A percentile compares a stretch with the other conserved stretches of the same genome.
These are phyloP conservation scores for Colletotrichum magnum DNA, from an alignment of 2,329 filamentous ascomycete genomes.

Conservation along the genomic window DNA sequence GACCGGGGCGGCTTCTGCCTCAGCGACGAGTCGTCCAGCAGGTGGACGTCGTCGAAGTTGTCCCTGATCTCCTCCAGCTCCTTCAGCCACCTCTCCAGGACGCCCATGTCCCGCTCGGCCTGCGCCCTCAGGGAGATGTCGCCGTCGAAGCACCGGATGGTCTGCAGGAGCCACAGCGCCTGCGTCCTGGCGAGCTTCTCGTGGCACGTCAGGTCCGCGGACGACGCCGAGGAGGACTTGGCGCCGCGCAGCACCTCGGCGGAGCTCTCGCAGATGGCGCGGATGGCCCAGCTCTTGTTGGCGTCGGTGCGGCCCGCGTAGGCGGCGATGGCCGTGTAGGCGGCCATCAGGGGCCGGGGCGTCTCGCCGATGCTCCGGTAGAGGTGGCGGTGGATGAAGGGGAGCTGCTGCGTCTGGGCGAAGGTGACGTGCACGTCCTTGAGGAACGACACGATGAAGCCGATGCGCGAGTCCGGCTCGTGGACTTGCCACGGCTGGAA, in stretches of 20 bases:
- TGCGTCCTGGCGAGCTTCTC: constrained; percentile 61
- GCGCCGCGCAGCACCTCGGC: constrained; percentile 50
- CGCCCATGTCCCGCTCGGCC: constrained; percentile 55
- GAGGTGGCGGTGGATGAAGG: constrained; percentile 60
- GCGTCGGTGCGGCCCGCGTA: constrained; percentile 54
- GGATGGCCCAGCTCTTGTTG: constrained; percentile 57
- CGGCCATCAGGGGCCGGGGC: constrained; percentile 56
- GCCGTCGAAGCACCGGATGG: constrained; percentile 60
- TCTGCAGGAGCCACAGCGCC: constrained; percentile 57
- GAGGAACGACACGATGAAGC: constrained; percentile 51
- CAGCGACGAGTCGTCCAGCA: constrained; percentile 43
- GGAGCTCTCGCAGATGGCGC: constrained; percentile 55
- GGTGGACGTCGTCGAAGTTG: constrained; percentile 51
- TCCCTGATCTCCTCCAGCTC: constrained; percentile 51
- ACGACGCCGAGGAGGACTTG: constrained; percentile 3
- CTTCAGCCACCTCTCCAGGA: constrained; percentile 54
- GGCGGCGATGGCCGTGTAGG: constrained; percentile 56
- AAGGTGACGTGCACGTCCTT: constrained; percentile 52
- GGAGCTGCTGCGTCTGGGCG: constrained; percentile 53
- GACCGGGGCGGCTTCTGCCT: constrained; percentile 54
- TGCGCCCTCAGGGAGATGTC: constrained; percentile 57
- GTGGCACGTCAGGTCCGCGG: constrained; percentile 43
- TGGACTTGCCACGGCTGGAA: constrained; percentile 49
- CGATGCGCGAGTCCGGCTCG: constrained; percentile 52
- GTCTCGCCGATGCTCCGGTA: constrained; percentile 53